These are phyloP conservation scores for Canavalia gladiata DNA, from an alignment of 306 rosid species.

Conservation along the genomic window DNA sequence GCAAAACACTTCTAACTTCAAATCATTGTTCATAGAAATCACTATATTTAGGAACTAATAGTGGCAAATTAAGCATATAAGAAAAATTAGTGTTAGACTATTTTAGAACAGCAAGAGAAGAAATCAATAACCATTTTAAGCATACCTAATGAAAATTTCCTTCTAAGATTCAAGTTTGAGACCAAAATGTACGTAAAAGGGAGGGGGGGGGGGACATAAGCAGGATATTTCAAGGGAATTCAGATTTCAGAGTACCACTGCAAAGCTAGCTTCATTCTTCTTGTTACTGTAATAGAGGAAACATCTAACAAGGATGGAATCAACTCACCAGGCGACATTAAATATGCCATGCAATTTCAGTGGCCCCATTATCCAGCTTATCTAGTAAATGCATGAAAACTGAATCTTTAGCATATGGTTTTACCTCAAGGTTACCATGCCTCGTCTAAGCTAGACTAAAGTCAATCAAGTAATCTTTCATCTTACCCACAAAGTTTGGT, in stretches of 20 bases:
- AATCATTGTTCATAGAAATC: slow-evolving; percentile 18
- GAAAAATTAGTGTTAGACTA: neutral
- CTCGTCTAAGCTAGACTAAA: slow-evolving; percentile 3
- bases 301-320: neutral
- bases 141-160: neutral
- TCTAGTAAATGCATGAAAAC: slow-evolving; percentile 32
- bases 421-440: neutral
- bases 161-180: slow-evolving; percentile 1
- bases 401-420: slow-evolving; percentile 1
- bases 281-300: neutral
- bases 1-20: slow-evolving; percentile 25
- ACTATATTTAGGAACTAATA: slow-evolving; percentile 13
- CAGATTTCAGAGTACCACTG: neutral
- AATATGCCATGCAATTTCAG: neutral
- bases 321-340: neutral
- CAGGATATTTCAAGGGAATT: slow-evolving; percentile 5
- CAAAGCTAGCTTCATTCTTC: neutral
- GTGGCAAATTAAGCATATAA: neutral
- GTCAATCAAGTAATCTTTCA: slow-evolving; percentile 10
- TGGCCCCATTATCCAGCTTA: slow-evolving; percentile 2
- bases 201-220: neutral
- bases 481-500: slow-evolving; percentile 9
- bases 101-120: neutral
- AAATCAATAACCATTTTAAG: slow-evolving; percentile 2
- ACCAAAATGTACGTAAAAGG: neutral